Evolutionary conservation across 2,329 filamentous ascomycete species (phyloP).

Genomic region (Pestalotiopsis sp.): DNA sequence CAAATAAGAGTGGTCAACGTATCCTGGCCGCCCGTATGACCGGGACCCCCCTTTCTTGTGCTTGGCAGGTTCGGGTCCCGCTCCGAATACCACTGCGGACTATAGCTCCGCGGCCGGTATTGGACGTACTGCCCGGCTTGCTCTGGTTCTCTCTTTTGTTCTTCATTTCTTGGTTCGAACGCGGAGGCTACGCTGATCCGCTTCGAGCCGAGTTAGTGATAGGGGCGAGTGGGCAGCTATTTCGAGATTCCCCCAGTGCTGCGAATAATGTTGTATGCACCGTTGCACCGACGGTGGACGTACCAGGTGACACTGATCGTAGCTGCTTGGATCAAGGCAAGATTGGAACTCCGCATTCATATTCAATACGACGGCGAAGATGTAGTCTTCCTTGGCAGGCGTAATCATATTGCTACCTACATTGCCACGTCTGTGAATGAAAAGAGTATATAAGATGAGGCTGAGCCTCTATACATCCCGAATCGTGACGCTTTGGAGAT

Average conservation of each 20-base stretch:
- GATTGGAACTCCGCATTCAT: not conserved
- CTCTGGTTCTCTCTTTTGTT: not conserved
- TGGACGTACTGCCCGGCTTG: not conserved
- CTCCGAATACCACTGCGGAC: conserved; percentile 5
- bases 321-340: not conserved
- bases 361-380: not conserved
- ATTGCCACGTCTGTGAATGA: not conserved
- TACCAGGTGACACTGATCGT: not conserved
- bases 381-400: not conserved
- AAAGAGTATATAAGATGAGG: not conserved
- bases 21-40: not conserved
- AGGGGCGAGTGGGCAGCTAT: not conserved
- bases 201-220: not conserved
- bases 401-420: not conserved
- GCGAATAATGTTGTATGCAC: not conserved
- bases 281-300: not conserved
- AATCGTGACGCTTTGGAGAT: not conserved
- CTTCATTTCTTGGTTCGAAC: not conserved
- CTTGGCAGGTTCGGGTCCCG: not conserved
- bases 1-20: not conserved
- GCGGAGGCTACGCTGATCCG: not conserved
- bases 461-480: not conserved
- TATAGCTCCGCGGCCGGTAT: not conserved
- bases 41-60: not conserved
- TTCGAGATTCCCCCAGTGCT: not conserved